Percentiles rank a stretch among this genome's conserved stretches.
Evolutionary conservation across 768 basidiomycete species (phyloP).

Genomic region (Stropharia rugosoannulata): DNA sequence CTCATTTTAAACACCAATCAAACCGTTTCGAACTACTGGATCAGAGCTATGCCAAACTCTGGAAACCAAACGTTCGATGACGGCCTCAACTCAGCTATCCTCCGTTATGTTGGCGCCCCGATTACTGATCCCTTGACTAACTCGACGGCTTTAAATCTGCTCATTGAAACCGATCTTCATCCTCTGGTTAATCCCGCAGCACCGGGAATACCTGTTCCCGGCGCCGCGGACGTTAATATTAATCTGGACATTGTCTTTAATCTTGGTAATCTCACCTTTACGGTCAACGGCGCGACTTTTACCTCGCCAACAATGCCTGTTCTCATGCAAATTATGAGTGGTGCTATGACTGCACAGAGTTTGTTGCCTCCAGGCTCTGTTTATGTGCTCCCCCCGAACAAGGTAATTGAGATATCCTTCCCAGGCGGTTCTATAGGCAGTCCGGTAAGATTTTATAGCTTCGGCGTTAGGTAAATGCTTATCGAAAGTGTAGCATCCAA

Average conservation of each 20-base stretch:
- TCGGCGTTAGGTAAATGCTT: neutral
- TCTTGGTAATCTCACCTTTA: slow-evolving; percentile 12
- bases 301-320: slow-evolving; percentile 45
- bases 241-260: slow-evolving; percentile 29
- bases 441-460: slow-evolving; percentile 28
- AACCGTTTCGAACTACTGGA: slow-evolving; percentile 49
- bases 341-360: slow-evolving; percentile 41
- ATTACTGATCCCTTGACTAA: slow-evolving; percentile 41
- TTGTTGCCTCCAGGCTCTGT: slow-evolving; percentile 50
- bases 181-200: slow-evolving; percentile 25
- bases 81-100: slow-evolving; percentile 45
- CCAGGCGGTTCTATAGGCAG: slow-evolving; percentile 26
- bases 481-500: slow-evolving; percentile 33
- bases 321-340: slow-evolving; percentile 61
- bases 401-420: slow-evolving; percentile 32
- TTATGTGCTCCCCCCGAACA: slow-evolving; percentile 44
- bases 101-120: slow-evolving; percentile 46
- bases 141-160: slow-evolving; percentile 20
- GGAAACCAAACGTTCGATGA: slow-evolving; percentile 13
- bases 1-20: slow-evolving; percentile 38
- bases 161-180: slow-evolving; percentile 40
- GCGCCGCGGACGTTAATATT: slow-evolving; percentile 40
- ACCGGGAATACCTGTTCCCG: neutral
- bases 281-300: slow-evolving; percentile 33
- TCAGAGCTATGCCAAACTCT: slow-evolving; percentile 30